Base-by-base conservation (phyloP, 768 basidiomycete species). In the Suillus decipiens region DNA sequence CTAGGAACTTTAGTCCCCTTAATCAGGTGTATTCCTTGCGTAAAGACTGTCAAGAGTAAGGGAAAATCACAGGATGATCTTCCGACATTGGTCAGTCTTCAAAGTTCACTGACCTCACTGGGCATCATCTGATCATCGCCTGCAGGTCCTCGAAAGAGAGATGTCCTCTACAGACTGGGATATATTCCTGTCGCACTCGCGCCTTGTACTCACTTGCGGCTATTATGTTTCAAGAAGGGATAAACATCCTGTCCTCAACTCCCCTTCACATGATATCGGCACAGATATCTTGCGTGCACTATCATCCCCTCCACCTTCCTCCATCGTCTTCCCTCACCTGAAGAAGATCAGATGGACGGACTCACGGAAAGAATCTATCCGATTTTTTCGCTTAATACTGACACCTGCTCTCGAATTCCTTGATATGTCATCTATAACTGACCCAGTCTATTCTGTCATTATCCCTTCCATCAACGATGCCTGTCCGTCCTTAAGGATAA, bases 201-300 rank as follows among this genome's bases (percentile, higher is more conserved):
- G 39, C 24, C 56, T 57, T 41, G 17, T 57, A 31, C 37, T 41
- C 10, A 57, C 56, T 12, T 57, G 56, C 31, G 56, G 56, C 19
- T 57, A 57, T 41, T 57, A 57, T 57, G 56, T 57, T 17, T 57
- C 56, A 41, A 57, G 39, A 41, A 57, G 56, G 19, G 56, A 57
- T 37, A 57, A 57, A 57, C 56, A 57, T 57, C 56, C 56, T 10
- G 56, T 57, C 39, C 56, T 57, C 11, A 57, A 57, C 22, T 57
- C 56, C 10, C 56, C 56, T 19, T 57, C 56, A 17, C 56, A 57
- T 41, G 56, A 57, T 19, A 57, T 57, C 6, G 56, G 56, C 11
- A 24, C 17, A 8, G 56, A 57, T 11, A 41, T 57, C 24, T 39
- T 57, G 24, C 56, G 56, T 12, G 56, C 56, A 28, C 39, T 57